Conservation (phyloP, 352 stramenopile species). For the Pythium chondricola region DNA sequence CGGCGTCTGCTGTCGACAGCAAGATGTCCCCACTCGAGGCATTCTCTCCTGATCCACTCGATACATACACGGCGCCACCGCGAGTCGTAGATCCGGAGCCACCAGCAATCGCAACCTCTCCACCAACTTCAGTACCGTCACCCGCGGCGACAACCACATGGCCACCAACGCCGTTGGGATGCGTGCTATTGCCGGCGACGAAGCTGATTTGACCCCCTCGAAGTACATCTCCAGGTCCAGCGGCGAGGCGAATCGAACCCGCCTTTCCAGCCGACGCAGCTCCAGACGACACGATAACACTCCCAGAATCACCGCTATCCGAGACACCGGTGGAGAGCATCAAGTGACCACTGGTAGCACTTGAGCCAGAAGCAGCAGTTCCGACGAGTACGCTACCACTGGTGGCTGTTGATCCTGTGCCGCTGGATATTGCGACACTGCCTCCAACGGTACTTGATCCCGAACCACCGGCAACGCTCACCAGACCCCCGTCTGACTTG, state of each 20-base stretch:
- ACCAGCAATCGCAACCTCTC: not conserved
- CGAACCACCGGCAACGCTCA: not conserved
- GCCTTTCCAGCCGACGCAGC: not conserved
- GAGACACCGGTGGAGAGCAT: not conserved
- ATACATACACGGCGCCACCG: conserved; percentile 13
- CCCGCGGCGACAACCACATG: not conserved
- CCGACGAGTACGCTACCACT: not conserved
- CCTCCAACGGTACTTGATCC: conserved; percentile 3
- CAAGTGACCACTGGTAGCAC: not conserved
- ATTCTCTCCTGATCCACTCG: conserved; percentile 15
- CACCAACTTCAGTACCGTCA: not conserved
- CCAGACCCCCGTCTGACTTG: not conserved
- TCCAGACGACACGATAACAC: not conserved
- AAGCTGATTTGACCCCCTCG: conserved; percentile 1
- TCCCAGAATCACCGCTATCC: conserved; percentile 3
- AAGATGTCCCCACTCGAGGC: conserved; percentile 11
- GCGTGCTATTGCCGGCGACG: not conserved
- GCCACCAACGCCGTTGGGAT: conserved; percentile 4
- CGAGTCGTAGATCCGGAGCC: not conserved
- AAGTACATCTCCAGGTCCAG: not conserved
- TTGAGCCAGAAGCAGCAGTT: not conserved
- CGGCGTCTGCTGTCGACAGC: conserved; percentile 5
- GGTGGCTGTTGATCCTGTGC: not conserved
- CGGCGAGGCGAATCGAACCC: conserved; percentile 3
- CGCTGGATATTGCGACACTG: conserved; percentile 4